Percentiles rank a stretch among this genome's conserved stretches.
Evolutionary conservation across 805 yeast genomes (phyloP).

Genomic region (Debaryomyces prosopidis): DNA sequence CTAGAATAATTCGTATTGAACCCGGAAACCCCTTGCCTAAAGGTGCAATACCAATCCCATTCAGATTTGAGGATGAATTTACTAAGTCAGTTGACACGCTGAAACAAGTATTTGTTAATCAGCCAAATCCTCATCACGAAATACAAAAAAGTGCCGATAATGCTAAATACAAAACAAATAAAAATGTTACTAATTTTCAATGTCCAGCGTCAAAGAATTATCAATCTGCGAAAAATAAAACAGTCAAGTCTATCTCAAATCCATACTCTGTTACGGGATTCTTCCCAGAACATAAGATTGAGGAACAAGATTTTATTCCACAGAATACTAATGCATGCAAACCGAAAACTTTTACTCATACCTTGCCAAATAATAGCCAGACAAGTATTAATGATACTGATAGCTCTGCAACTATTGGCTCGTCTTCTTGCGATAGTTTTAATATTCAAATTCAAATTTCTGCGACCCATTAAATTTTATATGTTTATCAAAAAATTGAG

Average conservation of each 20-base stretch:
- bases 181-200: too few species aligned
- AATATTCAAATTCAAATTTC: slow-evolving; percentile 30
- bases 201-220: too few species aligned
- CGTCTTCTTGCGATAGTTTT: slow-evolving; percentile 21
- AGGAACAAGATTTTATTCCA: too few species aligned
- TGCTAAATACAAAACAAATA: too few species aligned
- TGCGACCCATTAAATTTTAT: background rate
- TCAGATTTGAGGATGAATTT: background rate
- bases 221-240: too few species aligned
- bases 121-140: too few species aligned
- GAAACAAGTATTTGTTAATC: too few species aligned
- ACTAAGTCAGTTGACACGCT: too few species aligned
- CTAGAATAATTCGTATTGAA: slow-evolving; percentile 15
- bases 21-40: slow-evolving; percentile 28
- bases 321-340: background rate
- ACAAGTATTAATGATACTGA: slow-evolving; percentile 8
- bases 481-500: background rate
- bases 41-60: slow-evolving; percentile 27
- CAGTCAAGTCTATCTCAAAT: slow-evolving; percentile 1
- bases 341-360: background rate
- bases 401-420: slow-evolving; percentile 15
- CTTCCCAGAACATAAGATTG: slow-evolving; percentile 7
- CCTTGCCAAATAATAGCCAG: background rate
- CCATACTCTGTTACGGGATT: slow-evolving; percentile 17
- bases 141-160: too few species aligned